phyloP scores from a whole-genome alignment of 2,329 filamentous ascomycete species.

The Fusarium liriodendri region DNA sequence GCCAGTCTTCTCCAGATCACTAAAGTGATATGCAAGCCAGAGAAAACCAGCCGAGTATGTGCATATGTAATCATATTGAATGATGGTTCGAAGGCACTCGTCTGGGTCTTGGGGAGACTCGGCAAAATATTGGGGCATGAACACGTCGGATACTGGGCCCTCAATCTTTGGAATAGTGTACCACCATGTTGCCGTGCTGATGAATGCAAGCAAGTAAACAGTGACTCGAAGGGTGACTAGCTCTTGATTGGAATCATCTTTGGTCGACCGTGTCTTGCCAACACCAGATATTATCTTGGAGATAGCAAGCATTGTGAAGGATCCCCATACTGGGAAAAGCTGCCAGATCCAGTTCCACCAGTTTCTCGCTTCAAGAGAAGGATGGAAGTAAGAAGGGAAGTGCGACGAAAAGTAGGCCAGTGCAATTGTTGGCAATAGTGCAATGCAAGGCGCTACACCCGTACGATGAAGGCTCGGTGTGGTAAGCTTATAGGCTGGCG shows the following conservation, averaged over 20 bases:
- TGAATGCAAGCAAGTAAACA: background rate
- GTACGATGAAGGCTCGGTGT: constrained; percentile 14
- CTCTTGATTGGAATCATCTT: background rate
- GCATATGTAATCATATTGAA: constrained; percentile 46
- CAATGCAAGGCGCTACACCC: constrained; percentile 10
- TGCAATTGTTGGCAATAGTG: constrained; percentile 32
- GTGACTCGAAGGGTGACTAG: background rate
- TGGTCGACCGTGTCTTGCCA: fast-evolving
- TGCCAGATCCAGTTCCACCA: constrained; percentile 50
- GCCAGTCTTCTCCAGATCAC: constrained; percentile 37
- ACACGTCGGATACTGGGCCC: constrained; percentile 17
- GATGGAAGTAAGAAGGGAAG: constrained; percentile 34
- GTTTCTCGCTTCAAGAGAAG: constrained; percentile 34
- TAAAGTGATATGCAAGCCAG: constrained; percentile 41
- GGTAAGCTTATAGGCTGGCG: constrained; percentile 27
- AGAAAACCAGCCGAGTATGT: constrained; percentile 28
- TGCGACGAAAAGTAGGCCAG: constrained; percentile 35
- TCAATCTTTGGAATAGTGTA: constrained; percentile 19
- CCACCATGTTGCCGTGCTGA: constrained; percentile 35
- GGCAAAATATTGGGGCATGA: constrained; percentile 40
- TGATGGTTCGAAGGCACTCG: constrained; percentile 29
- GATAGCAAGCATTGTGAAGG: constrained; percentile 24
- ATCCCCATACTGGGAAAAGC: constrained; percentile 43
- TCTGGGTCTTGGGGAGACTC: constrained; percentile 22
- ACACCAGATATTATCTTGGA: background rate